Evolutionary conservation across 176 grass and related monocot species (phyloP).

Genomic region (Oryza brachyantha): DNA sequence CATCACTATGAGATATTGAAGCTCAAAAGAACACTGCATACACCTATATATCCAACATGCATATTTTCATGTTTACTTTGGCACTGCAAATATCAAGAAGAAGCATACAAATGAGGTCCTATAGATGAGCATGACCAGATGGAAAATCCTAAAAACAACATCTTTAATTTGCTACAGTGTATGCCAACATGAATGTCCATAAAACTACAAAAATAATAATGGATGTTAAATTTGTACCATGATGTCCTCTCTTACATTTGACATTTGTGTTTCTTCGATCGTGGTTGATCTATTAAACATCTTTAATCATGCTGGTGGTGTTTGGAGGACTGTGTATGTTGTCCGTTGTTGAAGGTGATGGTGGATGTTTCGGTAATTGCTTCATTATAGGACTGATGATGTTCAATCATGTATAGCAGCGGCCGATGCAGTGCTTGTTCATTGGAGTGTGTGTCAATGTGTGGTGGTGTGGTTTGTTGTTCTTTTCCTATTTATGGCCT

Average conservation of each 20-base stretch:
- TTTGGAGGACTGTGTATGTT: too few relatives aligned
- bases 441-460: too few relatives aligned
- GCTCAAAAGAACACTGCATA: neutral
- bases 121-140: slow-evolving; percentile 1
- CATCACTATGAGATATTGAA: neutral
- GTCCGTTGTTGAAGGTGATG: too few relatives aligned
- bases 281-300: too few relatives aligned
- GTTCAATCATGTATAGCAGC: too few relatives aligned
- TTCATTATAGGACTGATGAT: too few relatives aligned
- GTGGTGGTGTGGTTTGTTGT: too few relatives aligned
- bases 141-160: neutral
- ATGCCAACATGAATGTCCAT: neutral
- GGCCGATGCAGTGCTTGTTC: too few relatives aligned
- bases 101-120: slow-evolving; percentile 20
- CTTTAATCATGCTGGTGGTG: too few relatives aligned
- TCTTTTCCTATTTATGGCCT: too few relatives aligned
- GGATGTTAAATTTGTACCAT: neutral
- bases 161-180: slow-evolving; percentile 22
- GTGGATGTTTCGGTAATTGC: too few relatives aligned
- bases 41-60: slow-evolving; percentile 7
- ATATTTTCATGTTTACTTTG: slow-evolving; percentile 21
- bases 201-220: neutral
- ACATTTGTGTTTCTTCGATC: too few relatives aligned
- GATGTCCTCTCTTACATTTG: neutral
- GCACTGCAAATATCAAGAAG: slow-evolving; percentile 17